Evolutionary conservation across 2,329 filamentous ascomycete genomes (phyloP).

Genomic region (Talaromyces sp.): DNA sequence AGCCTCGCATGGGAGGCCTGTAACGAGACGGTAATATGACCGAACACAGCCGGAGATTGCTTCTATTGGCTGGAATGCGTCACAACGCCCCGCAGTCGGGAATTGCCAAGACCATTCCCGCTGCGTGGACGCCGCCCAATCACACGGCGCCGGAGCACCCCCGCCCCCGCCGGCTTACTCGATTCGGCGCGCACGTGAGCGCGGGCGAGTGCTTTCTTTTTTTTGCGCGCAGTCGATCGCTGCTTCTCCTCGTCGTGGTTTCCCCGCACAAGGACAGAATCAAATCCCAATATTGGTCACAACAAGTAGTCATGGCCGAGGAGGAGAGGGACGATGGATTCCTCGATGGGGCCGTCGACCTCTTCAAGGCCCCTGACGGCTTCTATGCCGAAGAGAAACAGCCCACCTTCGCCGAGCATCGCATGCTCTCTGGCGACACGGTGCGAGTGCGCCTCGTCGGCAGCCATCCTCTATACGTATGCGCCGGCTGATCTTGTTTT

Average conservation of each 20-base stretch:
- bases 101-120: neutral
- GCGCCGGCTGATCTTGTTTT: slow-evolving; percentile 15
- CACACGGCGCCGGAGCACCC: neutral
- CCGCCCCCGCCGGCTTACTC: neutral
- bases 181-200: neutral
- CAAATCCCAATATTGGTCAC: neutral
- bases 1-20: neutral
- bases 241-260: neutral
- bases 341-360: slow-evolving; percentile 34
- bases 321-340: slow-evolving; percentile 19
- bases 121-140: neutral
- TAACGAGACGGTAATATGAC: neutral
- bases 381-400: slow-evolving; percentile 75
- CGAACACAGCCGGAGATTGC: neutral
- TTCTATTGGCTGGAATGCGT: neutral
- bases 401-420: slow-evolving; percentile 68
- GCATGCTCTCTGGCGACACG: slow-evolving; percentile 59
- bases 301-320: neutral
- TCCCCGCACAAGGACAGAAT: neutral
- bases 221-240: neutral
- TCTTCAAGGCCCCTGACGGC: slow-evolving; percentile 77
- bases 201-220: neutral
- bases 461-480: slow-evolving; percentile 77
- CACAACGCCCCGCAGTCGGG: neutral
- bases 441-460: slow-evolving; percentile 75